phyloP scores from a whole-genome alignment of 2,329 filamentous ascomycete species.

The Hirsutella rhossiliensis region DNA sequence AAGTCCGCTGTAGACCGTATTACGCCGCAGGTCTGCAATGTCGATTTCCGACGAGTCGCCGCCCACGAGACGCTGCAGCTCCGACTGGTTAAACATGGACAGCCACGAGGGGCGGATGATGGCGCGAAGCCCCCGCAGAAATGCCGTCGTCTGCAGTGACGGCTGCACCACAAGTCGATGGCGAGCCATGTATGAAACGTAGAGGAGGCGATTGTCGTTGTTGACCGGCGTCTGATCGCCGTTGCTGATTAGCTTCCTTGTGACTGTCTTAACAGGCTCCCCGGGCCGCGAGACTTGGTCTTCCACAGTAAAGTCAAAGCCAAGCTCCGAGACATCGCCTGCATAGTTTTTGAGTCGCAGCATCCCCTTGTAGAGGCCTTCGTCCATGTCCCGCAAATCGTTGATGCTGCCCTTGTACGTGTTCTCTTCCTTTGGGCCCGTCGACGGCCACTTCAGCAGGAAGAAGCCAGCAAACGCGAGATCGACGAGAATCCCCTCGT shows the following conservation, averaged over 20 bases:
- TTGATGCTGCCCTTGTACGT: conserved; percentile 89
- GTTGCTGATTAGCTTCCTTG: conserved; percentile 62
- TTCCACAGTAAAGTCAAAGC: conserved; percentile 79
- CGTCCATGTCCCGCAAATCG: conserved; percentile 84
- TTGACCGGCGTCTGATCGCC: conserved; percentile 72
- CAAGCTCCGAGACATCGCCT: conserved; percentile 59
- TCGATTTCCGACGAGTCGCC: conserved; percentile 81
- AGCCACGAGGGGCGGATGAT: conserved; percentile 92
- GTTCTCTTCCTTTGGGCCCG: conserved; percentile 48
- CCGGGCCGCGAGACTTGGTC: conserved; percentile 45
- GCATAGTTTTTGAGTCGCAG: conserved; percentile 72
- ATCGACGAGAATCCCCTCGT: conserved; percentile 91
- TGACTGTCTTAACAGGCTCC: conserved; percentile 46
- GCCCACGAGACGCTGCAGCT: conserved; percentile 85
- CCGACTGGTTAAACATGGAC: conserved; percentile 95
- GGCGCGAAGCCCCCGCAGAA: conserved; percentile 70
- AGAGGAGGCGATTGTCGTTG: conserved; percentile 86
- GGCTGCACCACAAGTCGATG: conserved; percentile 79
- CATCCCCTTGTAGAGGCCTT: conserved; percentile 80
- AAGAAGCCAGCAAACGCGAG: conserved; percentile 93
- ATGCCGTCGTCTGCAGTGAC: conserved; percentile 70
- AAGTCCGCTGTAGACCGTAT: conserved; percentile 79
- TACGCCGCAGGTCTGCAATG: conserved; percentile 68
- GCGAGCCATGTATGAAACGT: conserved; percentile 82
- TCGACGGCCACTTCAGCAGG: conserved; percentile 84